These are phyloP conservation scores for Hepatocystis sp. DNA, from an alignment of 169 alveolate species.

Conservation along the genomic window DNA sequence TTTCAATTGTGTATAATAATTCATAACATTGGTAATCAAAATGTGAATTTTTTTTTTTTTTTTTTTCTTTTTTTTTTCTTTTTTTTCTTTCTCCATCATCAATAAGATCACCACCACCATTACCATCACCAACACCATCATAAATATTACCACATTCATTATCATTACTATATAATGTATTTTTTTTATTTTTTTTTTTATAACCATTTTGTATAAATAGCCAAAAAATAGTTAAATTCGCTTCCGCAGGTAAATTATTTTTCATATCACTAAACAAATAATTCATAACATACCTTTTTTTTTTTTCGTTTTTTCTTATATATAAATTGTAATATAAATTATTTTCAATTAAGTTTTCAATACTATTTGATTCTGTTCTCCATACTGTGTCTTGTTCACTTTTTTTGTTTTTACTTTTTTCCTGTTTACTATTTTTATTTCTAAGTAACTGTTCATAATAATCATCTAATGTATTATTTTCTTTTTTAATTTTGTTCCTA, in stretches of 20 bases:
- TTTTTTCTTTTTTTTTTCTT: neutral
- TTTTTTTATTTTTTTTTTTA: constrained; percentile 28
- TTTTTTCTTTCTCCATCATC: neutral
- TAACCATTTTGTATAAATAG: constrained; percentile 52
- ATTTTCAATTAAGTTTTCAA: constrained; percentile 11
- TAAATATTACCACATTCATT: too few relatives aligned
- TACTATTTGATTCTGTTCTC: neutral
- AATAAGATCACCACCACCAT: neutral
- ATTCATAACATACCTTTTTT: constrained; percentile 20
- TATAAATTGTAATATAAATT: constrained; percentile 25
- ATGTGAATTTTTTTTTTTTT: neutral
- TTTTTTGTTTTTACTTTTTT: neutral
- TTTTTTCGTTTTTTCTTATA: constrained; percentile 19
- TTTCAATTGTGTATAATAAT: constrained; percentile 48
- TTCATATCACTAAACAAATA: constrained; percentile 54
- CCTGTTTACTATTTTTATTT: neutral
- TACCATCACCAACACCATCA: neutral
- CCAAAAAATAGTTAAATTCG: constrained; percentile 68
- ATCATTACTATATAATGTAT: too few relatives aligned
- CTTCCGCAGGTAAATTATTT: constrained; percentile 38
- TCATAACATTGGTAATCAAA: constrained; percentile 67
- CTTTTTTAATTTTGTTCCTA: neutral
- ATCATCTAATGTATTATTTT: neutral
- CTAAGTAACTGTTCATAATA: too few relatives aligned
- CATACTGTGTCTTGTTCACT: neutral